Percentiles rank a stretch among this genome's conserved stretches.
phyloP scores from a whole-genome alignment of 2,329 filamentous ascomycete species.

The Trichophyton equinum region DNA sequence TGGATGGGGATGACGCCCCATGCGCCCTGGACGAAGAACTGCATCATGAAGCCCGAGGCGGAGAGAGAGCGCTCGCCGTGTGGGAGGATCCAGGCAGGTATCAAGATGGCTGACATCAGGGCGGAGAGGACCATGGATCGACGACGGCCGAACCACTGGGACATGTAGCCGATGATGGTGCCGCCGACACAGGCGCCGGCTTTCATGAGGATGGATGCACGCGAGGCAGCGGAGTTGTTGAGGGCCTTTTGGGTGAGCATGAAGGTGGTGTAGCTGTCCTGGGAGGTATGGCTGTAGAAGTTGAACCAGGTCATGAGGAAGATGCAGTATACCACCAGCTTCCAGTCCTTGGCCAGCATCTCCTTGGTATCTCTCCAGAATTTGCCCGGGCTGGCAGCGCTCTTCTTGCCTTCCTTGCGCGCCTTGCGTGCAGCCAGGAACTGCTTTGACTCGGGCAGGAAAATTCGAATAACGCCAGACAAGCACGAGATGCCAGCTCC shows the following conservation, averaged over 20 bases:
- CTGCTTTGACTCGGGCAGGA: conserved; percentile 68
- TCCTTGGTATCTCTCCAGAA: conserved; percentile 59
- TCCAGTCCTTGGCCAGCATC: conserved; percentile 61
- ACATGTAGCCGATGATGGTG: conserved; percentile 59
- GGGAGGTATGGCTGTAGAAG: conserved; percentile 64
- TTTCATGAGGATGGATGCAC: conserved; percentile 74
- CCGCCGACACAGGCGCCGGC: conserved; percentile 63
- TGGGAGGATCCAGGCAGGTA: conserved; percentile 61
- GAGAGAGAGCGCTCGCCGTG: conserved; percentile 36
- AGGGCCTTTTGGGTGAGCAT: conserved; percentile 63
- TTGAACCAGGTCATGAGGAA: conserved; percentile 68
- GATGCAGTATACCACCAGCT: conserved; percentile 63
- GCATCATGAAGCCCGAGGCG: conserved; percentile 75
- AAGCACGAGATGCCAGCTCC: conserved; percentile 67
- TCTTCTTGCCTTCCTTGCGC: conserved; percentile 28
- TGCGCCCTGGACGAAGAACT: conserved; percentile 66
- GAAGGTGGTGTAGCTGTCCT: conserved; percentile 73
- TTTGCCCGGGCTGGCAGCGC: conserved; percentile 27
- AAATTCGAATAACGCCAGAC: conserved; percentile 67
- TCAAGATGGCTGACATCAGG: conserved; percentile 54
- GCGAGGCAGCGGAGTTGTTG: conserved; percentile 48
- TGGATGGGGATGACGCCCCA: conserved; percentile 63
- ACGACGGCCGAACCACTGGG: conserved; percentile 62
- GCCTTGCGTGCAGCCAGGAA: conserved; percentile 56
- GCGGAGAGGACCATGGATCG: conserved; percentile 43